Evolutionary conservation across 257 asterid genomes (phyloP), one percentile per base, ranked within the genome.

Genomic region (Capsicum baccatum): DNA sequence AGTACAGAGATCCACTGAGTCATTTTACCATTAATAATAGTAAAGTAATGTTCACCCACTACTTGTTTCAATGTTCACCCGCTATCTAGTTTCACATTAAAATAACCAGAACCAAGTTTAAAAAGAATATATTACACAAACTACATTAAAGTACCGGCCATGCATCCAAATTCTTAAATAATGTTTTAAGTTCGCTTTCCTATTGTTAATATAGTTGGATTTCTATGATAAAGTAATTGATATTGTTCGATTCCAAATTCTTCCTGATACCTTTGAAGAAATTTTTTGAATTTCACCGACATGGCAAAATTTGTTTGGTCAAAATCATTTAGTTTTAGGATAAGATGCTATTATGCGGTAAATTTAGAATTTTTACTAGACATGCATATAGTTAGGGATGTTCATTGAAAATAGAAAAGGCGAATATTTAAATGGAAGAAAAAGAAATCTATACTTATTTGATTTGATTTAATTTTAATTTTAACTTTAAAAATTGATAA

Each of bases 11-110:
- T 26, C 26, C 26, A 26, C 26, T 26, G 26, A 0, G 26, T 1
- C 26, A 26, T 26, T 26, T 26, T 26, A 1, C 26, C 26, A 26
- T 26, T 26, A 26, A 26, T 26, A 26, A 26, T 26, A 26, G 26
- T 26, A 26, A 26, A 26, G 26, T 26, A 26, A 26, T 26, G 26
- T 26, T 26, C 26, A 26, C 26, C 26, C 26, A 26, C 26, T 26
- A 26, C 62, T 26, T 52, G 63, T 26, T 52, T 52, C 63, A 8
- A 39, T 69, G 33, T 76, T 76, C 47, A 54, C 63, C 81, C 81
- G 14, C 81, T 69, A 69, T 1, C 39, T 69, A 26, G 81, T 21
- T 52, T 76, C 81, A 26, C 26, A 26, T 26, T 26, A 26, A 1
- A 26, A 26, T 26, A 26, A 26, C 26, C 26, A 26, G 1, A 26